Evolutionary conservation across 164 flowering plant genomes (phyloP).

Genomic region (Stephania yunnanensis): DNA sequence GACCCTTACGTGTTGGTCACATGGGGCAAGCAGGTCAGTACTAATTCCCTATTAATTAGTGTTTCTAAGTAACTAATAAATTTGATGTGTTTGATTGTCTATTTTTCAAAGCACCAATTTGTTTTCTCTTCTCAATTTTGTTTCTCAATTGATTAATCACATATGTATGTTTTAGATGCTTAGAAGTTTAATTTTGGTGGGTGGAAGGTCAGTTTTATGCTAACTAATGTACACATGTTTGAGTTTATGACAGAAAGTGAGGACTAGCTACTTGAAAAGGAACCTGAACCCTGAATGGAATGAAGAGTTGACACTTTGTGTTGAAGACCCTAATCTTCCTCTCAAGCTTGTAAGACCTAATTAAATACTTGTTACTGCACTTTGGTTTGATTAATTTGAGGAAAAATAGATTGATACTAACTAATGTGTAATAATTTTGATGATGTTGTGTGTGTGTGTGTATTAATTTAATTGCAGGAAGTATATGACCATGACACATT

Average conservation of each 20-base stretch:
- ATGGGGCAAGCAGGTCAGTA: neutral
- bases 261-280: neutral
- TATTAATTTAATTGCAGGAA: neutral
- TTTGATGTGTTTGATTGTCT: neutral
- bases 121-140: neutral
- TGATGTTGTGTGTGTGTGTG: neutral
- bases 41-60: neutral
- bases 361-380: neutral
- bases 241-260: neutral
- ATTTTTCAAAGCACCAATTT: neutral
- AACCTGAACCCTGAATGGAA: constrained; percentile 1
- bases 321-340: constrained; percentile 1
- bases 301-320: neutral
- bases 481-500: constrained; percentile 50
- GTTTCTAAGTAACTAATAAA: neutral
- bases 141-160: neutral
- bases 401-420: too few species aligned
- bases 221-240: neutral
- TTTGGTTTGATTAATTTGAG: too few species aligned
- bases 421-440: neutral
- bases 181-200: too few species aligned
- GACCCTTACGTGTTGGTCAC: neutral
- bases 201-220: neutral
- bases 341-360: neutral
- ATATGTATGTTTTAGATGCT: too few species aligned